Evolutionary conservation across 2,329 filamentous ascomycete species (phyloP).

Genomic region (Verticillium nonalfalfae): DNA sequence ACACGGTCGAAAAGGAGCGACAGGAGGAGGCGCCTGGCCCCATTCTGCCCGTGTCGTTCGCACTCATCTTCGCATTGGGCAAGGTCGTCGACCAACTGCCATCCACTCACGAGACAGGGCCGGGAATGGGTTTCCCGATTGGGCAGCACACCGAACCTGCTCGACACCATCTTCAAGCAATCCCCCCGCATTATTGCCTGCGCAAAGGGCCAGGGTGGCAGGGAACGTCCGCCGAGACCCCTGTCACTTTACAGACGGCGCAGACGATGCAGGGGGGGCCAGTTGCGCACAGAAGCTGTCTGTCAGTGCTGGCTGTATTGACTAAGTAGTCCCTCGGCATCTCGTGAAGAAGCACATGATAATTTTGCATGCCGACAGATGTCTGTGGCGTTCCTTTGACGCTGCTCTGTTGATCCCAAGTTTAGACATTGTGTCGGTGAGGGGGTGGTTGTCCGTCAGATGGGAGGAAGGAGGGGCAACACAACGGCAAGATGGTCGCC

Average conservation of each 20-base stretch:
- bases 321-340: slow-evolving; percentile 9
- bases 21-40: neutral
- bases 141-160: slow-evolving; percentile 9
- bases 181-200: slow-evolving; percentile 9
- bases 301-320: neutral
- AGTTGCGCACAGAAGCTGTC: neutral
- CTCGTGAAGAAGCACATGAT: slow-evolving; percentile 11
- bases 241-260: neutral
- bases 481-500: neutral
- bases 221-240: neutral
- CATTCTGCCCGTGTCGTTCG: neutral
- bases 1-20: neutral
- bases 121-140: slow-evolving; percentile 10
- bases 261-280: slow-evolving; percentile 2
- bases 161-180: slow-evolving; percentile 12
- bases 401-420: neutral
- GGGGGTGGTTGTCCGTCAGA: neutral
- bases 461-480: neutral
- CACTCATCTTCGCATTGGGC: neutral
- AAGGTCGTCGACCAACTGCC: neutral
- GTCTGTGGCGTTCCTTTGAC: neutral
- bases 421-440: neutral
- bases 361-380: slow-evolving; percentile 2
- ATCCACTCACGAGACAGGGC: slow-evolving; percentile 7
- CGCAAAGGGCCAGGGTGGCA: neutral